Conservation (phyloP, 805 yeast genomes). For the Wickerhamiella vanderwaltii region DNA sequence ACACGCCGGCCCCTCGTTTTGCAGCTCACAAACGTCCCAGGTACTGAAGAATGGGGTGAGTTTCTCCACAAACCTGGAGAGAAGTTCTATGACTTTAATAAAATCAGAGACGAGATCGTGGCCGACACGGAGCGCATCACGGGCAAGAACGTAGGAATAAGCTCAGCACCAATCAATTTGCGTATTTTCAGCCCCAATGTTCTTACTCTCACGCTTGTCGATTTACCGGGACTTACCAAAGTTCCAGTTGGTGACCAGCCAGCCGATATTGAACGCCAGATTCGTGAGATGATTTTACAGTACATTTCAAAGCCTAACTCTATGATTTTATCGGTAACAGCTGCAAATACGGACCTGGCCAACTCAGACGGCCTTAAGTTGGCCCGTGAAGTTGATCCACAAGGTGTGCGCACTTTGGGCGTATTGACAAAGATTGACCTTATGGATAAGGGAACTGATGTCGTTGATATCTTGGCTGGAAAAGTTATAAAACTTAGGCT, state of each 20-base stretch:
- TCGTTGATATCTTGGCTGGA: conserved; percentile 87
- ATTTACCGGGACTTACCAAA: conserved; percentile 93
- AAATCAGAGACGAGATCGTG: conserved; percentile 81
- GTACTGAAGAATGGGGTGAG: conserved; percentile 86
- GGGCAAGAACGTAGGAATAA: conserved; percentile 66
- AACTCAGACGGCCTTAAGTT: conserved; percentile 91
- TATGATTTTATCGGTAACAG: conserved; percentile 84
- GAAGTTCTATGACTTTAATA: conserved; percentile 76
- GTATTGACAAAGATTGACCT: conserved; percentile 91
- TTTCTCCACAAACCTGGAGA: conserved; percentile 85
- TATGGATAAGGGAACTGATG: conserved; percentile 98
- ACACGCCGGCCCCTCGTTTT: conserved; percentile 78
- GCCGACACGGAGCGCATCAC: conserved; percentile 80
- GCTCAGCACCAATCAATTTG: conserved; percentile 83
- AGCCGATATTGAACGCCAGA: conserved; percentile 87
- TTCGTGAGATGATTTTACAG: conserved; percentile 83
- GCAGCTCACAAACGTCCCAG: conserved; percentile 52
- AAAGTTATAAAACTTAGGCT: conserved; percentile 88
- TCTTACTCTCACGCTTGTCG: conserved; percentile 84
- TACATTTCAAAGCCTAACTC: conserved; percentile 94
- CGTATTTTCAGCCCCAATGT: conserved; percentile 91
- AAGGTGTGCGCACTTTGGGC: conserved; percentile 91
- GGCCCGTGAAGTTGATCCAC: conserved; percentile 97
- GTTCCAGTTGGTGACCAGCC: conserved; percentile 99
- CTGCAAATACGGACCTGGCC: conserved; percentile 93